Percentiles rank a stretch among this genome's conserved stretches.
Conservation (phyloP, 225 moss, liverwort and hornwort genomes). For the Straminergon stramineum region DNA sequence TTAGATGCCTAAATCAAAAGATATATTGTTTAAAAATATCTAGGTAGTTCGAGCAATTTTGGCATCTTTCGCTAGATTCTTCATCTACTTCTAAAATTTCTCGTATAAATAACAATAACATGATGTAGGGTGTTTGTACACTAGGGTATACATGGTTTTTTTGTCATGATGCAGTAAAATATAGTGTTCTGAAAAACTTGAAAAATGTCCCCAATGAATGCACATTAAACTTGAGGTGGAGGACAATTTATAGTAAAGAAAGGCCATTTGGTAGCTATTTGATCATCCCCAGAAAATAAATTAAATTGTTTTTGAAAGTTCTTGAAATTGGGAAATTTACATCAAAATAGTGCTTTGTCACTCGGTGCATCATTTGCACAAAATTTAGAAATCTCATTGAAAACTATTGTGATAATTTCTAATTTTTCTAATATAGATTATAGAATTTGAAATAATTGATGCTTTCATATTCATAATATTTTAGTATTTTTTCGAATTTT, state of each 20-base stretch:
- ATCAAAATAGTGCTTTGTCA: accelerated
- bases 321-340: neutral
- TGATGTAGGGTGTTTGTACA: accelerated
- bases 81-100: neutral
- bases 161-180: neutral
- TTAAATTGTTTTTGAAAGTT: accelerated
- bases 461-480: neutral
- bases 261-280: neutral
- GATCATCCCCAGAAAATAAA: no score
- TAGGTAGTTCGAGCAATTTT: accelerated
- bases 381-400: neutral
- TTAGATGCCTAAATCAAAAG: accelerated
- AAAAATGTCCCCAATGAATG: neutral
- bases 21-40: accelerated
- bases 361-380: accelerated
- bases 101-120: accelerated
- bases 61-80: neutral
- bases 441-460: accelerated
- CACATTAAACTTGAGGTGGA: neutral
- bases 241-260: neutral
- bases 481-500: neutral
- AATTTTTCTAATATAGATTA: no score
- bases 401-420: neutral
- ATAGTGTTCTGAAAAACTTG: accelerated
- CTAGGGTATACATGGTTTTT: neutral